Evolutionary conservation across 257 asterid genomes (phyloP).

Genomic region (Nicotiana paniculata): DNA sequence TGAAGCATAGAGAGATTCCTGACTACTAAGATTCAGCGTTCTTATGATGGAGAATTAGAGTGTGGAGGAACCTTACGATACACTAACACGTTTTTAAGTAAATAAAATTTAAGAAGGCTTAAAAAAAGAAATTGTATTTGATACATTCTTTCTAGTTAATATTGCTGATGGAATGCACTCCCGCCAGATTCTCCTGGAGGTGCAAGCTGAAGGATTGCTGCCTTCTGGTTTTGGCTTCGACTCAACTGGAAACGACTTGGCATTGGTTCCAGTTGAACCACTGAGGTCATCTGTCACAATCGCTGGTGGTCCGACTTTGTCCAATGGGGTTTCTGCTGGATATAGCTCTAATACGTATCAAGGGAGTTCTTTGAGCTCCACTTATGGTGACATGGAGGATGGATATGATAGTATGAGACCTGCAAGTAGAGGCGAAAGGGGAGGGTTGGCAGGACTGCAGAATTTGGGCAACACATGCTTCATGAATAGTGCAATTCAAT

Average conservation of each 20-base stretch:
- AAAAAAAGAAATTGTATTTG: not conserved
- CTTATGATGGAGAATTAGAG: not conserved
- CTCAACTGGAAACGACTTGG: slow-evolving; percentile 80
- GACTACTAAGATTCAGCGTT: not conserved
- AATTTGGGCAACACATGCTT: slow-evolving; percentile 98
- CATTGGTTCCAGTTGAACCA: slow-evolving; percentile 81
- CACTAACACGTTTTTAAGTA: not conserved
- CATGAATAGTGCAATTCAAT: slow-evolving; percentile 95
- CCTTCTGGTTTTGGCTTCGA: slow-evolving; percentile 42
- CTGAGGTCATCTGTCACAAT: slow-evolving; percentile 62
- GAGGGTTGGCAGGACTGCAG: slow-evolving; percentile 91
- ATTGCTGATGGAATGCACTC: slow-evolving; percentile 5
- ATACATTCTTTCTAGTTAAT: not conserved
- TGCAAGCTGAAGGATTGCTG: slow-evolving; percentile 42
- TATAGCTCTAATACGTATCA: slow-evolving; percentile 42
- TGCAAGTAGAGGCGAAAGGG: slow-evolving; percentile 48
- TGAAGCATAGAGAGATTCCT: not conserved
- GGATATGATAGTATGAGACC: slow-evolving; percentile 39
- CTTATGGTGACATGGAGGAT: slow-evolving; percentile 54
- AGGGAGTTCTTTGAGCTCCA: slow-evolving; percentile 40
- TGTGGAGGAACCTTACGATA: not conserved
- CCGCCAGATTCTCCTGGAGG: slow-evolving; percentile 83
- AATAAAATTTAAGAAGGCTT: not conserved
- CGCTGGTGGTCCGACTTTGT: slow-evolving; percentile 88
- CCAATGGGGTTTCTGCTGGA: slow-evolving; percentile 65